phyloP scores from a whole-genome alignment of 768 basidiomycete species.

The Gautieria morchelliformis region DNA sequence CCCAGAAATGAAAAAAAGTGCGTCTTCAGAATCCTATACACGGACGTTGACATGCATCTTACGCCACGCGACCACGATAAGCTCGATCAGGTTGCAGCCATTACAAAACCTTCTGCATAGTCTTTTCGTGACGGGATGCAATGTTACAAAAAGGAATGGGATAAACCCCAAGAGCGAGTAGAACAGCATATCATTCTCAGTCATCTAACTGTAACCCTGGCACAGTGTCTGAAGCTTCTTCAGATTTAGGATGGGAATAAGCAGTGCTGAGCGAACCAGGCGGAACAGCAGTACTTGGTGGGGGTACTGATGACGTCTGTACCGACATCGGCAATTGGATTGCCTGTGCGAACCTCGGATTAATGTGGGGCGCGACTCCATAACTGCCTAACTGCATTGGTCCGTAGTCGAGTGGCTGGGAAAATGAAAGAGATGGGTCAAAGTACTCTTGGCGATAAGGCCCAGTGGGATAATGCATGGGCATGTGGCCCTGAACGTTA shows the following conservation, averaged over 20 bases:
- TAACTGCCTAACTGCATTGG: background rate
- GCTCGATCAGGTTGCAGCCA: too few species aligned
- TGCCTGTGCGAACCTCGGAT: conserved; percentile 64
- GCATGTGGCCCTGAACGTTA: background rate
- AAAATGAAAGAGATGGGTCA: background rate
- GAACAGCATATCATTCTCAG: too few species aligned
- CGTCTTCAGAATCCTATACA: too few species aligned
- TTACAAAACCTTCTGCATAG: too few species aligned
- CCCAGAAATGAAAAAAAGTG: too few species aligned
- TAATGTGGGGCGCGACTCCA: conserved; percentile 53
- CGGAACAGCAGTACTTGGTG: background rate
- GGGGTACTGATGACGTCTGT: background rate
- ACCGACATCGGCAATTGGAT: conserved; percentile 32
- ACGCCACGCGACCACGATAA: too few species aligned
- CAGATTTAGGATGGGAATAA: background rate
- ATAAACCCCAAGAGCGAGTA: too few species aligned
- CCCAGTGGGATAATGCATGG: conserved; percentile 11
- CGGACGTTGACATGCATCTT: too few species aligned
- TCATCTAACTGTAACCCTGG: too few species aligned
- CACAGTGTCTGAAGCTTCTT: background rate
- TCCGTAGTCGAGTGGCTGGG: background rate
- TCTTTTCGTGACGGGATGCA: too few species aligned
- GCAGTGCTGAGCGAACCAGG: background rate
- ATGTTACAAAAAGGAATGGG: too few species aligned
- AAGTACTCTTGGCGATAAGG: conserved; percentile 34